Percentiles rank a stretch among this genome's conserved stretches.
phyloP scores from a whole-genome alignment of 164 flowering plant species.

The Dillenia suffruticosa region DNA sequence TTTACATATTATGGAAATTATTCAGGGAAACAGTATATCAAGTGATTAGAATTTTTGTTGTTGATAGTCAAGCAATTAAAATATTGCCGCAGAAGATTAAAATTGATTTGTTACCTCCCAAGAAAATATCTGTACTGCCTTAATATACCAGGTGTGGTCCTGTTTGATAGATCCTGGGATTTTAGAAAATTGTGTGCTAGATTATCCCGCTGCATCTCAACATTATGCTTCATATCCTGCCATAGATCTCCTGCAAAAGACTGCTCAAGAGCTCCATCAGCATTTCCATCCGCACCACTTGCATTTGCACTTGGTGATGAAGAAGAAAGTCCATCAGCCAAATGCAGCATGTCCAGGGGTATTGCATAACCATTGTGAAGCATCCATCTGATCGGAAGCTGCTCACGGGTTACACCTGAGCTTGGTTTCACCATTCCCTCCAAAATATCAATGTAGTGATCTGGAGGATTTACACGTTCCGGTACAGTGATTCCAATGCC shows the following conservation, averaged over 20 bases:
- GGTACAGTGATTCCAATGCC: constrained; percentile 82
- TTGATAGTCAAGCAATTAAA: no score
- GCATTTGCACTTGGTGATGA: constrained; percentile 25
- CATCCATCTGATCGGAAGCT: constrained; percentile 98
- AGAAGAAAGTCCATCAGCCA: constrained; percentile 27
- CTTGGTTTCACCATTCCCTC: constrained; percentile 82
- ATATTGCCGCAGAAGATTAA: no score
- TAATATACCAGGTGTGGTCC: constrained; percentile 55
- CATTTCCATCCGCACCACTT: constrained; percentile 22
- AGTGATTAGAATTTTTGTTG: no score
- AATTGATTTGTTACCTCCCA: constrained; percentile 55
- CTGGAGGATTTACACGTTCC: constrained; percentile 95
- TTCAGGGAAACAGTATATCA: no score
- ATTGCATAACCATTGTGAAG: constrained; percentile 84
- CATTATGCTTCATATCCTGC: constrained; percentile 62
- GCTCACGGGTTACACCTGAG: constrained; percentile 40
- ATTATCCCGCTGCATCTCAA: constrained; percentile 50
- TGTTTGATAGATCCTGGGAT: constrained; percentile 63
- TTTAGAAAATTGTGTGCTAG: constrained; percentile 44
- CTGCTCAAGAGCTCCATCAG: constrained; percentile 22
- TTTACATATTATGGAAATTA: no score
- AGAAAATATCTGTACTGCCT: constrained; percentile 74
- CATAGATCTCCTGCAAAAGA: constrained; percentile 86
- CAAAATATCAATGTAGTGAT: constrained; percentile 86
- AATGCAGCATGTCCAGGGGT: constrained; percentile 70